Percentiles rank a stretch among this genome's conserved stretches.
These are phyloP conservation scores for Vaccinium darrowii DNA, from an alignment of 148 eudicot genomes.

Conservation along the genomic window DNA sequence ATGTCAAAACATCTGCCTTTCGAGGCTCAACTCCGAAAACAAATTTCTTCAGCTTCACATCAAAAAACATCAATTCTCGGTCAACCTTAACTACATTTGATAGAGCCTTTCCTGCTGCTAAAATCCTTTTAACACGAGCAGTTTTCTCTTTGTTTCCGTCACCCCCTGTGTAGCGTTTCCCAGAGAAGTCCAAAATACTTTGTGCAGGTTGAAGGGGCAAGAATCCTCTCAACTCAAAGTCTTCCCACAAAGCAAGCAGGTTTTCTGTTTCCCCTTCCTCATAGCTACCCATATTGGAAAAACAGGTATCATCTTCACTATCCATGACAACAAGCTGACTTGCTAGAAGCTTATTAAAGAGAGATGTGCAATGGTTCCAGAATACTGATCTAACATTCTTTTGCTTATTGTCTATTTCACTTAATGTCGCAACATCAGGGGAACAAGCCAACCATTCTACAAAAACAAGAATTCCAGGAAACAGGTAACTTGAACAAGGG, in stretches of 20 bases:
- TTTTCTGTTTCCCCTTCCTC: conserved; percentile 52
- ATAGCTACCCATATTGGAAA: conserved; percentile 48
- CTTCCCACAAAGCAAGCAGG: conserved; percentile 52
- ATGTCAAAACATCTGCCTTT: conserved; percentile 23
- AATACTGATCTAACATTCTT: conserved; percentile 34
- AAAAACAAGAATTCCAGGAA: conserved; percentile 55
- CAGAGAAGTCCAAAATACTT: conserved; percentile 45
- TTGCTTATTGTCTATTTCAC: conserved; percentile 33
- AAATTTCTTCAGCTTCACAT: conserved; percentile 41
- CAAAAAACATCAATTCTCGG: conserved; percentile 39
- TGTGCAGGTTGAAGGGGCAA: conserved; percentile 60
- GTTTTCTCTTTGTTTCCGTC: conserved; percentile 50
- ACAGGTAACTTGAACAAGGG: conserved; percentile 47
- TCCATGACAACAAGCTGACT: conserved; percentile 28
- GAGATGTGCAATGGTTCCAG: conserved; percentile 48
- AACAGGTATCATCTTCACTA: conserved; percentile 51
- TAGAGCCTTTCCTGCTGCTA: conserved; percentile 54
- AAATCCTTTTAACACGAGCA: conserved; percentile 49
- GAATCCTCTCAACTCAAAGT: conserved; percentile 63
- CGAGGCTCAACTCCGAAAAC: conserved; percentile 38
- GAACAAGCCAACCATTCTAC: conserved; percentile 62
- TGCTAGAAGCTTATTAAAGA: conserved; percentile 49
- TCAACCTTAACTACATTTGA: conserved; percentile 43
- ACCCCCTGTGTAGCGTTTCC: conserved; percentile 37
- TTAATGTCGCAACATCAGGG: conserved; percentile 44